Evolutionary conservation across 176 grass and related monocot species (phyloP).

Genomic region (Eleusine indica): DNA sequence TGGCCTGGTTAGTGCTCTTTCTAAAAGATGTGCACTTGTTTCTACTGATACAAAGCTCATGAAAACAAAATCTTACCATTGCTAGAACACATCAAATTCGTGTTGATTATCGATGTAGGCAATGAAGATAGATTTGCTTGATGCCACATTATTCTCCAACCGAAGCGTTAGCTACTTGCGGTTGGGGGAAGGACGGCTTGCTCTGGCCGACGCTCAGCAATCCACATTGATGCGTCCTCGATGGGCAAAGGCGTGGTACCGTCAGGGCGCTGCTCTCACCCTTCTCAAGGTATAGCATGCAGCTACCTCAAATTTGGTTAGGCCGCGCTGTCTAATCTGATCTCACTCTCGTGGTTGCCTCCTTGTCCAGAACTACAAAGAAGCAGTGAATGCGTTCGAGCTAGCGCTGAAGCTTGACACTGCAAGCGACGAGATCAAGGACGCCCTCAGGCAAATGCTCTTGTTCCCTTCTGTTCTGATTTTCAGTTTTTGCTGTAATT

Average conservation of each 20-base stretch:
- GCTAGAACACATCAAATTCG: neutral
- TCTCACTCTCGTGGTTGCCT: neutral
- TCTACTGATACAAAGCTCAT: neutral
- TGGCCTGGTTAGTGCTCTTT: neutral
- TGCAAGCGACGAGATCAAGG: constrained; percentile 37
- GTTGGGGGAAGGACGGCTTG: neutral
- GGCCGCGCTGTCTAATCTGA: neutral
- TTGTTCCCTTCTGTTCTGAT: neutral
- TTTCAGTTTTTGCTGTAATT: neutral
- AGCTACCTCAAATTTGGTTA: neutral
- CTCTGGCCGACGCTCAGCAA: neutral
- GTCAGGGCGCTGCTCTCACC: constrained; percentile 1
- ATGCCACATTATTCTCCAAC: constrained; percentile 2
- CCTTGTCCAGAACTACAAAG: neutral
- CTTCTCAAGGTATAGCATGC: neutral
- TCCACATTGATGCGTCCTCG: neutral
- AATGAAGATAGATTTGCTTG: neutral
- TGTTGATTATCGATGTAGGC: neutral
- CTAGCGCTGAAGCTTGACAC: constrained; percentile 47
- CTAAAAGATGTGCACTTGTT: neutral
- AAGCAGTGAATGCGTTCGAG: neutral
- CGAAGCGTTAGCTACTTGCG: neutral
- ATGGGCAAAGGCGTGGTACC: constrained; percentile 14
- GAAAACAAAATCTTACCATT: neutral
- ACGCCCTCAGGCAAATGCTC: constrained; percentile 37